Conservation (phyloP, 345 rosid genomes). For the Gossypium longicalyx region DNA sequence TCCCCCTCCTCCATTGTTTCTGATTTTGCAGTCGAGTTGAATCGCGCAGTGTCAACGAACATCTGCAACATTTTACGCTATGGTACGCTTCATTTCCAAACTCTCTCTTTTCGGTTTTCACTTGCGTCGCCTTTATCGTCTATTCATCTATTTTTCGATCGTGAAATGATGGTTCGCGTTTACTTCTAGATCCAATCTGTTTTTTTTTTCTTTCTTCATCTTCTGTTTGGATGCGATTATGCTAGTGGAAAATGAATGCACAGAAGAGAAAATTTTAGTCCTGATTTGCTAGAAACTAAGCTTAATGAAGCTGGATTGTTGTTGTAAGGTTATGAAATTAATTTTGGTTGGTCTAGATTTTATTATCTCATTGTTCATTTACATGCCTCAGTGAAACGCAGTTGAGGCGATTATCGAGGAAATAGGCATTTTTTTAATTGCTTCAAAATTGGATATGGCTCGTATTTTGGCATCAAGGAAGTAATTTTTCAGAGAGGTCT, state of each 20-base stretch:
- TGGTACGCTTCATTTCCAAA: constrained; percentile 22
- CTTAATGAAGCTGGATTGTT: neutral
- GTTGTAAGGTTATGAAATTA: neutral
- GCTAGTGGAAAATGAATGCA: neutral
- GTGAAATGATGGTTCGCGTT: neutral
- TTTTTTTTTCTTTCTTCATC: neutral
- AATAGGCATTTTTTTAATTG: neutral
- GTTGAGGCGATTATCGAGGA: neutral
- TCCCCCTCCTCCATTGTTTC: neutral
- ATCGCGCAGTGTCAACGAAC: constrained; percentile 15
- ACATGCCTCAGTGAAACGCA: neutral
- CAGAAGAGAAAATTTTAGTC: neutral
- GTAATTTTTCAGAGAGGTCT: neutral
- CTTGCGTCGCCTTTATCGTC: neutral
- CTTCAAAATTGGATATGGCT: neutral
- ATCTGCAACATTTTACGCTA: constrained; percentile 21
- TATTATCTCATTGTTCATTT: neutral
- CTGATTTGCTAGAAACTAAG: neutral
- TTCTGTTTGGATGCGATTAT: neutral
- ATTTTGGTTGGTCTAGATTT: neutral
- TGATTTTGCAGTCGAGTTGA: constrained; percentile 12
- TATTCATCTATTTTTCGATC: neutral
- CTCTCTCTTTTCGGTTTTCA: neutral
- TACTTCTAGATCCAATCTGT: constrained; percentile 10
- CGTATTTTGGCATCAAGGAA: neutral